Evolutionary conservation across 192 early-diverging fungal genomes (phyloP).

Genomic region (Pilobolus umbonatus): DNA sequence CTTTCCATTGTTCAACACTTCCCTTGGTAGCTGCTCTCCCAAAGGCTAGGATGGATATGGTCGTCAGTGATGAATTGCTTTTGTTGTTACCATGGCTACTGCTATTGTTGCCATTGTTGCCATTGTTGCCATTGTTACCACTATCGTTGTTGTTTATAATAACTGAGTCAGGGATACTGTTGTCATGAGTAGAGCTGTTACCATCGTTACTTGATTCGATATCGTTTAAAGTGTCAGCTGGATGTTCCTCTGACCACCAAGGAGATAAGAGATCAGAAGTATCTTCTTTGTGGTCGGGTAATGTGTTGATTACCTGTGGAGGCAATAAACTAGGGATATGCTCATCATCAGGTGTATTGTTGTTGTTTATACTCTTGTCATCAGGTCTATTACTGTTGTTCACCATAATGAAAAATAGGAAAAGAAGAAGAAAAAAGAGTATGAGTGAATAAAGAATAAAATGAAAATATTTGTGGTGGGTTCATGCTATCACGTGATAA

Average conservation of each 20-base stretch:
- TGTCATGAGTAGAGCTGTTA: neutral
- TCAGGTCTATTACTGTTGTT: no score
- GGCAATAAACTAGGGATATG: conserved; percentile 12
- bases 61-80: neutral
- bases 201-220: no score
- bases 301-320: conserved; percentile 12
- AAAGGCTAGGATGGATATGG: conserved; percentile 1
- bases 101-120: neutral
- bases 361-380: no score
- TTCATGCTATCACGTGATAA: no score
- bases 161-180: neutral
- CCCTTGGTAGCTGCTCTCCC: neutral
- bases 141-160: neutral
- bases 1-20: conserved; percentile 20
- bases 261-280: conserved; percentile 17
- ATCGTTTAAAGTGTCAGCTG: neutral
- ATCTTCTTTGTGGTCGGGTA: conserved; percentile 15
- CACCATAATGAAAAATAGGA: no score
- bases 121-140: no score
- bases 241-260: conserved; percentile 25
- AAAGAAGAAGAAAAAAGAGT: no score
- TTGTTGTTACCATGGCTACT: neutral
- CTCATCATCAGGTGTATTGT: no score
- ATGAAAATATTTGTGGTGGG: no score
- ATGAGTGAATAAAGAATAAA: no score